A percentile compares a stretch with the other conserved stretches of the same genome.
phyloP scores from a whole-genome alignment of 1,284 basidiomycete genomes.

The Schizopora paradoxa region DNA sequence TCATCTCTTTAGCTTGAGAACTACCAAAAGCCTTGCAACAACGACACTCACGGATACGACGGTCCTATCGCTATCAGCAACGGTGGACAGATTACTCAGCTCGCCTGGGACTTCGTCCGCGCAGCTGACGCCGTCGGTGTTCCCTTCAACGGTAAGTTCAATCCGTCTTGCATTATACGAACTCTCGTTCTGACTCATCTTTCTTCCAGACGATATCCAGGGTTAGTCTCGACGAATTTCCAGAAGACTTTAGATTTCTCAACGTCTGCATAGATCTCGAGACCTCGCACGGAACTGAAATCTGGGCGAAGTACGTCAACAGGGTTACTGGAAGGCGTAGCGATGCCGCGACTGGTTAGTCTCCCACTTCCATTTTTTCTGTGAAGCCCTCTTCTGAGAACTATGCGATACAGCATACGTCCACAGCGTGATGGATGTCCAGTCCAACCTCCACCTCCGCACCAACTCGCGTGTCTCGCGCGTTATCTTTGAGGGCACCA shows the following conservation, averaged over 20 bases:
- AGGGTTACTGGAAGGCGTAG: constrained; percentile 65
- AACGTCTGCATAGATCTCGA: constrained; percentile 38
- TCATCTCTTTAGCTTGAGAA: constrained; percentile 51
- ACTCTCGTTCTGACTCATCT: neutral
- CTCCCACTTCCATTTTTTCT: too few relatives aligned
- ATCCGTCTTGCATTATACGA: neutral
- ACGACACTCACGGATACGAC: constrained; percentile 60
- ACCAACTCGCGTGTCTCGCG: constrained; percentile 62
- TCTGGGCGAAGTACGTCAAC: constrained; percentile 76
- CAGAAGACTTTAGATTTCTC: constrained; percentile 2
- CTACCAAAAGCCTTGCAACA: constrained; percentile 62
- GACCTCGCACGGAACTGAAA: constrained; percentile 61
- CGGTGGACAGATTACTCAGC: constrained; percentile 52
- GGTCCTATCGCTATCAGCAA: constrained; percentile 70
- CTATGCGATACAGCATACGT: constrained; percentile 43
- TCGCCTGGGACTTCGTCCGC: constrained; percentile 66
- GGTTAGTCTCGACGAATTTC: constrained; percentile 27
- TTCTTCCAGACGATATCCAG: constrained; percentile 55
- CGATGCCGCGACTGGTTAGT: constrained; percentile 60
- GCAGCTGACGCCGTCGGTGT: constrained; percentile 58
- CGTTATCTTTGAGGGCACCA: constrained; percentile 66
- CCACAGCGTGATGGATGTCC: constrained; percentile 66
- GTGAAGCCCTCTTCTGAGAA: neutral
- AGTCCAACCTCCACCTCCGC: constrained; percentile 56
- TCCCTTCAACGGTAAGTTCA: constrained; percentile 54